These are phyloP conservation scores for Herpetomonas samuelpessoai DNA, from an alignment of 208 protist species.

Conservation along the genomic window DNA sequence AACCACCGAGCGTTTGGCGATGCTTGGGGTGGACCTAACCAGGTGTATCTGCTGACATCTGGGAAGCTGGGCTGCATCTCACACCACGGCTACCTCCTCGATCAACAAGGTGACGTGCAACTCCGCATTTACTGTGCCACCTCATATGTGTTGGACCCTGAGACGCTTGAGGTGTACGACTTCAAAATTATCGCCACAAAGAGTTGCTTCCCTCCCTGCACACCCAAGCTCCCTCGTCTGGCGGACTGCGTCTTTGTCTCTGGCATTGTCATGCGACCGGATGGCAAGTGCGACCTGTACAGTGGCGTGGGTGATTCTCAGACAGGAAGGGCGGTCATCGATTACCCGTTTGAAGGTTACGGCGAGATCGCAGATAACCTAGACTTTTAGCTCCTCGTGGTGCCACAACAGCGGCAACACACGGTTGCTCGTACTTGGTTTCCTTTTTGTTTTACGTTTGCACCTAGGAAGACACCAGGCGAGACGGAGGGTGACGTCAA, in stretches of 20 bases:
- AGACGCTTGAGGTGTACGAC: constrained; percentile 31
- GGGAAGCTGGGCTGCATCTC: constrained; percentile 48
- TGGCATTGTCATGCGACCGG: constrained; percentile 35
- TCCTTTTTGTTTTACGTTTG: constrained; percentile 7
- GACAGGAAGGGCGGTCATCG: constrained; percentile 36
- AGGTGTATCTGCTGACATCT: constrained; percentile 38
- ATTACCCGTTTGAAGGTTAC: constrained; percentile 62
- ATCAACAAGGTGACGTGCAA: constrained; percentile 28
- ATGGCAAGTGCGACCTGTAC: constrained; percentile 46
- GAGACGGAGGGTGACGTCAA: too few relatives aligned
- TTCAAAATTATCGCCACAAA: constrained; percentile 56
- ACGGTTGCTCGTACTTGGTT: too few relatives aligned
- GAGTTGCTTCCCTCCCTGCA: constrained; percentile 28
- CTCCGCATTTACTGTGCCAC: constrained; percentile 43
- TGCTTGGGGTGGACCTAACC: constrained; percentile 47
- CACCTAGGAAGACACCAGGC: too few relatives aligned
- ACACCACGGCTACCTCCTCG: constrained; percentile 43
- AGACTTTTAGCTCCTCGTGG: constrained; percentile 40
- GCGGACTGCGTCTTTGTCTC: constrained; percentile 45
- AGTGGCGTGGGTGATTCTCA: constrained; percentile 34
- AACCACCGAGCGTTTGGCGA: constrained; percentile 31
- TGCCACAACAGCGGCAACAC: too few relatives aligned
- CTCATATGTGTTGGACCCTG: constrained; percentile 49
- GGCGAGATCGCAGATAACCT: constrained; percentile 38
- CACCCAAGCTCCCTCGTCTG: constrained; percentile 27